Base-by-base conservation (phyloP, 345 rosid species). In the Arabidopsis suecica region DNA sequence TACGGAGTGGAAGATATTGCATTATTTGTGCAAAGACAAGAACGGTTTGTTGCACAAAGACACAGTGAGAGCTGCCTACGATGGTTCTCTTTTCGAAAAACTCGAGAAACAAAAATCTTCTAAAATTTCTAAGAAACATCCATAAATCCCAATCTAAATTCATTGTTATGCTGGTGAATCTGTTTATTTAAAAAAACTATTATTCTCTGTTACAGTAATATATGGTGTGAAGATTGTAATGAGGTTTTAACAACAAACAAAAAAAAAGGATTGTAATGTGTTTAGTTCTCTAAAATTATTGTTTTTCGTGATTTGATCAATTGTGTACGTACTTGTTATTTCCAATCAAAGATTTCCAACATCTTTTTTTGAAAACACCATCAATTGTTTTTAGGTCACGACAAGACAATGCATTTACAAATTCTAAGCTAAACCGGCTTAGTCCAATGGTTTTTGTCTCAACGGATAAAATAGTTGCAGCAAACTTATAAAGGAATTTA, bases 1-100 rank as follows among this genome's bases (percentile, higher is more conserved):
- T 36, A 7, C 87, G n/a, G 98, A 94, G 82, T 94, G 97, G 98
- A 89, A 82, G 76, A 22, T 81, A 5, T 60, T 91, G 9, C 79
- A 85, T 61, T 0, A 0, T 9, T 81, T 94, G 1, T 85, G 96
- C 77, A 89, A 89, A 85, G 95, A 91, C 83, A 75, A 85, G 65
- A 28, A 84, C 1, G 98, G 97, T 10, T 76, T 91, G 81, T 81
- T 91, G 71, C 86, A 74, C 3, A 86, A 83, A 75, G 95, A 91
- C 0, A 88, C 84, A 5, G 51, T 94, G 25, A 83, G 78, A 82
- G 87, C 79, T 9, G 91, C 78, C 44, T 94, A 89, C 36, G 98
- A 94, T 71, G 98, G 98, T 50, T 84, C 87, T 76, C 82, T 94
- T 13, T 94, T 94, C 25, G 85, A 87, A 32, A 71, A 6, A 6